A percentile compares a stretch with the other conserved stretches of the same genome.
phyloP scores from a whole-genome alignment of 2,329 filamentous ascomycete species.

The Aureobasidium sp. region DNA sequence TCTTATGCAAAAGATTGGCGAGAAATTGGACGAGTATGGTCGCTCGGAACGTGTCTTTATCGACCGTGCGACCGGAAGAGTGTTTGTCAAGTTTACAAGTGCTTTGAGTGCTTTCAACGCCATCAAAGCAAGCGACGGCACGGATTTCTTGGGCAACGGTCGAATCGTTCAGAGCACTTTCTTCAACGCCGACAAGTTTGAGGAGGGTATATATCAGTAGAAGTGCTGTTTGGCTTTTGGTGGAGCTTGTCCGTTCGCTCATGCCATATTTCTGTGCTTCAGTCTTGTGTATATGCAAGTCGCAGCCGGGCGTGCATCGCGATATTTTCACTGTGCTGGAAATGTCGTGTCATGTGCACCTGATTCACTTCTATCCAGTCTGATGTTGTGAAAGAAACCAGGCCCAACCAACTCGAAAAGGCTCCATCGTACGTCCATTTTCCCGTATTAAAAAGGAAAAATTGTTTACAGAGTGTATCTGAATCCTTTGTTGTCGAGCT shows the following conservation, averaged over 20 bases:
- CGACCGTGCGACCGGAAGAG: conserved; percentile 56
- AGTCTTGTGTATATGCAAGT: too few species aligned
- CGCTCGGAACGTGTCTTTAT: conserved; percentile 35
- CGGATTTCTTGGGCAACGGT: conserved; percentile 77
- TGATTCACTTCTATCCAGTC: too few species aligned
- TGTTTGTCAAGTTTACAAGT: conserved; percentile 91
- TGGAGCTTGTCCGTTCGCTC: too few species aligned
- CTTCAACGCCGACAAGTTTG: conserved; percentile 77
- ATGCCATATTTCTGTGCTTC: too few species aligned
- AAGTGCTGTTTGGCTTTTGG: too few species aligned
- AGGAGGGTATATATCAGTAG: conserved; percentile 52
- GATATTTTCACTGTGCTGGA: too few species aligned
- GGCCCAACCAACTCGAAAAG: too few species aligned
- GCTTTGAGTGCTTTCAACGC: conserved; percentile 78
- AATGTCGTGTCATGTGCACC: too few species aligned
- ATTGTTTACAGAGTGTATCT: conserved; percentile 45
- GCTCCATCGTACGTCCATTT: too few species aligned
- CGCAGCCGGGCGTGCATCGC: too few species aligned
- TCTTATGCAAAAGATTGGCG: conserved; percentile 88
- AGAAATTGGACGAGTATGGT: conserved; percentile 67
- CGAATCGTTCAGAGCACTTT: conserved; percentile 66
- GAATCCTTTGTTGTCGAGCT: conserved; percentile 50
- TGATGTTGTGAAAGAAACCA: too few species aligned
- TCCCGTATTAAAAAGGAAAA: too few species aligned
- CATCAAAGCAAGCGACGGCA: conserved; percentile 80